Evolutionary conservation across 306 rosid species (phyloP).

Genomic region (Castanea mollissima): DNA sequence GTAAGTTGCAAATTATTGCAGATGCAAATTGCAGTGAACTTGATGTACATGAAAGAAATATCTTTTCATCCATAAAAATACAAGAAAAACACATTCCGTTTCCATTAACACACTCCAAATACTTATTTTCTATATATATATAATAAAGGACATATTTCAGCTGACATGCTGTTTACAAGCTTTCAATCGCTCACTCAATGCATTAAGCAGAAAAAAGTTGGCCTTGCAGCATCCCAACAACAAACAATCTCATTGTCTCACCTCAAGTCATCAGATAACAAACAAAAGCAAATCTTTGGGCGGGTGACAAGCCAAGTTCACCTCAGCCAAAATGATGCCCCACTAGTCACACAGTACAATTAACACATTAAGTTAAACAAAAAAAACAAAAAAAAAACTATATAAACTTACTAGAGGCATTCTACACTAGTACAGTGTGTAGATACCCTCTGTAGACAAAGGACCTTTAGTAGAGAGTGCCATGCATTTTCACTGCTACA

Average conservation of each 20-base stretch:
- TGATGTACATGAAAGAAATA: not conserved
- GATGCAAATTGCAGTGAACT: too few relatives aligned
- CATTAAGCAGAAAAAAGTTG: not conserved
- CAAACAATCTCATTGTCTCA: not conserved
- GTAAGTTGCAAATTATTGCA: too few relatives aligned
- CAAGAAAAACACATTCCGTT: too few relatives aligned
- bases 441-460: not conserved
- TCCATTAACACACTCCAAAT: not conserved
- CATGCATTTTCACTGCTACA: not conserved
- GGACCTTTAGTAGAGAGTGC: not conserved
- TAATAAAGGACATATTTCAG: not conserved
- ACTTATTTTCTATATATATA: not conserved
- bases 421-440: not conserved
- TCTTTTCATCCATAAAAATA: not conserved
- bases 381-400: not conserved
- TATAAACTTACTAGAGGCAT: not conserved
- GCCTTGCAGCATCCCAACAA: not conserved
- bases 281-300: not conserved
- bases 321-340: constrained; percentile 4
- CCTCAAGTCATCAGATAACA: not conserved
- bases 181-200: not conserved
- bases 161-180: not conserved
- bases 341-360: not conserved
- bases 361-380: not conserved
- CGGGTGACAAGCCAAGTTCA: not conserved